Evolutionary conservation across 495 filamentous ascomycete species (phyloP).

Genomic region (Cercophora scortea): DNA sequence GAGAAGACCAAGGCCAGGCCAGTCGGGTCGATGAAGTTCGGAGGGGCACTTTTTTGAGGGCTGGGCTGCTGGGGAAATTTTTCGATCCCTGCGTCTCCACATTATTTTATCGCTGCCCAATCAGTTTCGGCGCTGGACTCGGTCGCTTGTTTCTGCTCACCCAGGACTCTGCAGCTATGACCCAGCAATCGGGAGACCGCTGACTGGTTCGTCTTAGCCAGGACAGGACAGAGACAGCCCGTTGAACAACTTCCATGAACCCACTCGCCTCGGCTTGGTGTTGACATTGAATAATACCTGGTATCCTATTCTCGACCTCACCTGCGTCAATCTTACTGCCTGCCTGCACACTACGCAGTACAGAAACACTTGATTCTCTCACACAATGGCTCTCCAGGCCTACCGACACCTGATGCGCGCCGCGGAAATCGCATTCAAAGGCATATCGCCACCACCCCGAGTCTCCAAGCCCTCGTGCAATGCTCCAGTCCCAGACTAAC

Average conservation of each 20-base stretch:
- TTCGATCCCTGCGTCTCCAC: constrained; percentile 2
- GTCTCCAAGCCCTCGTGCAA: no score
- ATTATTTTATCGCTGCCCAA: not conserved
- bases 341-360: no score
- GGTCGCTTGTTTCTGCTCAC: not conserved
- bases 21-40: not conserved
- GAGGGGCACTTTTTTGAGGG: constrained; percentile 18
- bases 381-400: constrained; percentile 52
- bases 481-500: constrained; percentile 1
- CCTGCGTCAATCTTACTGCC: no score
- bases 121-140: not conserved
- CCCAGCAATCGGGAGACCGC: no score
- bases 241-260: no score
- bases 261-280: no score
- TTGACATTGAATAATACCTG: no score
- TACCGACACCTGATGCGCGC: constrained; percentile 82
- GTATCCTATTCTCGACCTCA: no score
- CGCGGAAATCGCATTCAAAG: constrained; percentile 73
- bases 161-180: no score
- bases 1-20: not conserved
- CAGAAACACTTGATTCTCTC: no score
- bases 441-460: constrained; percentile 32
- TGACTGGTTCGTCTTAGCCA: no score
- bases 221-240: no score
- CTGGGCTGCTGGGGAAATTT: constrained; percentile 8